Evolutionary conservation across 148 eudicot genomes (phyloP).

Genomic region (Cornus controversa): DNA sequence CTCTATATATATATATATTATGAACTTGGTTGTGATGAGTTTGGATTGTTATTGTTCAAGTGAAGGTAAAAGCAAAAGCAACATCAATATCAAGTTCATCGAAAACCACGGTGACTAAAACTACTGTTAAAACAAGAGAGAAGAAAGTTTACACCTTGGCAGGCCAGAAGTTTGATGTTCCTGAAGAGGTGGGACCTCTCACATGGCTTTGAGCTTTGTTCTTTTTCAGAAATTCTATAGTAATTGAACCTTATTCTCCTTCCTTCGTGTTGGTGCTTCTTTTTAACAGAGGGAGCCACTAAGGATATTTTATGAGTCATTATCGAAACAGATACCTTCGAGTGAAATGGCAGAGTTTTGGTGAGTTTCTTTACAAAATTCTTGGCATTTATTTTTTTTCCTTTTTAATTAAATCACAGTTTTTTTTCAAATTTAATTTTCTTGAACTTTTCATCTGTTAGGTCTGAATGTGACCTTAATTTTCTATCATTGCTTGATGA

Average conservation of each 20-base stretch:
- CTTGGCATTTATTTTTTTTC: not conserved
- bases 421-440: not conserved
- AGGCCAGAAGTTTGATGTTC: slow-evolving; percentile 87
- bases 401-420: not conserved
- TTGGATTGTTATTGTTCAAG: slow-evolving; percentile 22
- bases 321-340: slow-evolving; percentile 82
- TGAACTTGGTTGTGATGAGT: slow-evolving; percentile 8
- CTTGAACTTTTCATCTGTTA: not conserved
- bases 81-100: slow-evolving; percentile 35
- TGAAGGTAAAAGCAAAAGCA: slow-evolving; percentile 59
- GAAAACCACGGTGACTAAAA: slow-evolving; percentile 36
- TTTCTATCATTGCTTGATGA: not conserved
- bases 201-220: not conserved
- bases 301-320: slow-evolving; percentile 86
- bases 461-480: not conserved
- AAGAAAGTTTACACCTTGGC: slow-evolving; percentile 82
- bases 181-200: slow-evolving; percentile 70
- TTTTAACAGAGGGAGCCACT: slow-evolving; percentile 78
- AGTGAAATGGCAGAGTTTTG: slow-evolving; percentile 99
- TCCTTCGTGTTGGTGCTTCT: slow-evolving; percentile 3
- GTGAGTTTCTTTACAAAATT: slow-evolving; percentile 45
- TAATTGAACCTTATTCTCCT: not conserved
- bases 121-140: slow-evolving; percentile 51
- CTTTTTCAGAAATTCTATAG: not conserved
- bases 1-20: too few relatives aligned